These are phyloP conservation scores for Yamadazyma sp. DNA, from an alignment of 1,139 yeast species.

Conservation along the genomic window DNA sequence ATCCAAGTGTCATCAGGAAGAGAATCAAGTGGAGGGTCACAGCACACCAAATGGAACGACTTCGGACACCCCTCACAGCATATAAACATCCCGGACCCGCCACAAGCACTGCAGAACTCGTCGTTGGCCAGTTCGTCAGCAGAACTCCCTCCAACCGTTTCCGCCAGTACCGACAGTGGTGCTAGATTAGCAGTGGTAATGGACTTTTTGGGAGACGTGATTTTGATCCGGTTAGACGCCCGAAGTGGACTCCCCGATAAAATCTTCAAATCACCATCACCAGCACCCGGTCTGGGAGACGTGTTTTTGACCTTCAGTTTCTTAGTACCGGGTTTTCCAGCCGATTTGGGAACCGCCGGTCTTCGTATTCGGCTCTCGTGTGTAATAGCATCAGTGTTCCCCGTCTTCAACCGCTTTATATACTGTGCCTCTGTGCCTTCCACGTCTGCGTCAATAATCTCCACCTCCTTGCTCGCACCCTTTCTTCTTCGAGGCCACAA, in stretches of 20 bases:
- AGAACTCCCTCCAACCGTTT: constrained; percentile 6
- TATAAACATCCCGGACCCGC: constrained; percentile 81
- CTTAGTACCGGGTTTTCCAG: background rate
- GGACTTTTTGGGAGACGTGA: constrained; percentile 42
- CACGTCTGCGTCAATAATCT: background rate
- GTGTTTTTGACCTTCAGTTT: no score
- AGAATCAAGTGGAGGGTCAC: constrained; percentile 83
- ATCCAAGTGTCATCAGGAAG: constrained; percentile 91
- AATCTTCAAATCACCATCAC: no score
- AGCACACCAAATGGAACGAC: constrained; percentile 88
- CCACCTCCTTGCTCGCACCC: constrained; percentile 1
- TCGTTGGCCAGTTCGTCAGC: constrained; percentile 55
- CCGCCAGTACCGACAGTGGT: constrained; percentile 21
- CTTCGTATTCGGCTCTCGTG: constrained; percentile 33
- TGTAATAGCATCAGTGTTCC: constrained; percentile 30
- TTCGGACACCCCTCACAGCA: constrained; percentile 94
- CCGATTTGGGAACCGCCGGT: constrained; percentile 15
- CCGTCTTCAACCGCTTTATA: constrained; percentile 7
- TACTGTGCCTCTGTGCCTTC: constrained; percentile 10
- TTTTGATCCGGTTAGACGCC: constrained; percentile 35
- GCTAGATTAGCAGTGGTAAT: constrained; percentile 28
- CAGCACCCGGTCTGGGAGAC: no score
- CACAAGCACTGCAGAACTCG: constrained; percentile 87
- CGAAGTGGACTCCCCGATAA: constrained; percentile 15
- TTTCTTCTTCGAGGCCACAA: constrained; percentile 38